Base-by-base conservation (phyloP, 2,329 filamentous ascomycete genomes). In the Arthrobotrys megalospora region DNA sequence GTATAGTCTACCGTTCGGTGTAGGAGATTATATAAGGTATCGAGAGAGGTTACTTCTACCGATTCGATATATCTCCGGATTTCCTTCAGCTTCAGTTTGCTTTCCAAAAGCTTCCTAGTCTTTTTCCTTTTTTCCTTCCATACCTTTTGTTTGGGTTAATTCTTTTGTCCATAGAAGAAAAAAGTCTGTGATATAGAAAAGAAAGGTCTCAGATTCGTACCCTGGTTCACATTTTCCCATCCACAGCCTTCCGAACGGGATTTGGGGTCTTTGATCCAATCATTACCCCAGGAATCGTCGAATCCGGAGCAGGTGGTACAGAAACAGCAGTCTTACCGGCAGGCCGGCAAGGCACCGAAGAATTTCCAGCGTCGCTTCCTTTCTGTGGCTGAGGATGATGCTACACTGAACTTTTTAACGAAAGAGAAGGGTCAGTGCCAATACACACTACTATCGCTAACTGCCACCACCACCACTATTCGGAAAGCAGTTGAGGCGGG, bases 311-410 rank as follows among this genome's bases (percentile, higher is more conserved):
- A 28, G 55, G 55, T 43, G 36, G 55, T 43, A 43, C 55, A 43
- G 11, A 60, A 60, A 43, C 34, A 60, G 55, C 12, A 28, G 16
- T 41, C 53, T 60, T 16, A 60, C 36, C 53, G 53, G 53, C 53
- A 43, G 53, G 53, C 53, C 53, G 53, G 53, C 53, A 60, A 60
- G 34, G 53, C 53, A 60, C 53, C 53, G 24, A 60, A 16, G 53
- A 60, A 60, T 60, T 60, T 60, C 14, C 19, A 24, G 19, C 19
- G n/a, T 14, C 14, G 7, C 24, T 6, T n/a, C 24, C 6, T 43
- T 55, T 24, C 21, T 41, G 53, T 60, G 53, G 53, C 53, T 60
- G 53, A 60, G 34, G 36, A 32, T 14, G n/a, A 45, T 52, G 48
- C 24, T 4, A 32, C 21, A 3, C 48, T 32, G 45, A 48, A 6